Percentiles rank a stretch among this genome's conserved stretches.
Conservation (phyloP, 2,329 filamentous ascomycete species). For the Trichoderma pleuroti region DNA sequence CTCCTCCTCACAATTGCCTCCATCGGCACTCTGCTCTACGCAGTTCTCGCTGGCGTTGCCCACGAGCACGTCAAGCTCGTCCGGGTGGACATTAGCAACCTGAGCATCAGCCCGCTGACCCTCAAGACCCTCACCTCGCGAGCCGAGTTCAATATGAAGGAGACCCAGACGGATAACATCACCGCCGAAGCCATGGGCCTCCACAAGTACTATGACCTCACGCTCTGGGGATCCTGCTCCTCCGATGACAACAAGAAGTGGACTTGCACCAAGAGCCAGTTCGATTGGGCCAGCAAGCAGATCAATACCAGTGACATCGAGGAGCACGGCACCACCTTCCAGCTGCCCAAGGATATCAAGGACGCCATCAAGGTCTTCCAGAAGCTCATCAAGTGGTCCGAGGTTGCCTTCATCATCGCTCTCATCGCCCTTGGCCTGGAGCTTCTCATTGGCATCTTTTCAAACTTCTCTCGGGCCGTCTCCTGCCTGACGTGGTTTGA, state of each 20-base stretch:
- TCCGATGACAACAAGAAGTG: constrained; percentile 51
- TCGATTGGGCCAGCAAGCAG: constrained; percentile 73
- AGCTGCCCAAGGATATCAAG: constrained; percentile 64
- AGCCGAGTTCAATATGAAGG: constrained; percentile 16
- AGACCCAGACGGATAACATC: constrained; percentile 43
- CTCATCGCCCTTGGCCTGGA: constrained; percentile 66
- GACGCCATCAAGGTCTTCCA: constrained; percentile 69
- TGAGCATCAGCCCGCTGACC: constrained; percentile 38
- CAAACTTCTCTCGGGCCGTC: constrained; percentile 77
- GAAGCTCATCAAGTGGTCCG: constrained; percentile 74
- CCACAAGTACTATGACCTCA: constrained; percentile 74
- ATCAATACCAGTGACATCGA: constrained; percentile 58
- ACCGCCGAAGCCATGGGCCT: constrained; percentile 59
- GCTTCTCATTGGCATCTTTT: constrained; percentile 74
- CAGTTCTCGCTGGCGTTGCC: constrained; percentile 52
- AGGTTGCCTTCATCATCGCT: constrained; percentile 74
- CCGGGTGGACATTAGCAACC: constrained; percentile 58
- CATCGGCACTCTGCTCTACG: constrained; percentile 64
- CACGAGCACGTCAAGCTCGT: constrained; percentile 57
- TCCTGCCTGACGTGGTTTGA: constrained; percentile 80
- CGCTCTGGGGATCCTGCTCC: constrained; percentile 84
- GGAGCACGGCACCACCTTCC: constrained; percentile 50
- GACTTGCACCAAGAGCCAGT: constrained; percentile 67
- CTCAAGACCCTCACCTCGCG: constrained; percentile 25
- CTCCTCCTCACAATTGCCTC: constrained; percentile 76